Evolutionary conservation across 306 rosid species (phyloP).

Genomic region (Trifolium pratense): DNA sequence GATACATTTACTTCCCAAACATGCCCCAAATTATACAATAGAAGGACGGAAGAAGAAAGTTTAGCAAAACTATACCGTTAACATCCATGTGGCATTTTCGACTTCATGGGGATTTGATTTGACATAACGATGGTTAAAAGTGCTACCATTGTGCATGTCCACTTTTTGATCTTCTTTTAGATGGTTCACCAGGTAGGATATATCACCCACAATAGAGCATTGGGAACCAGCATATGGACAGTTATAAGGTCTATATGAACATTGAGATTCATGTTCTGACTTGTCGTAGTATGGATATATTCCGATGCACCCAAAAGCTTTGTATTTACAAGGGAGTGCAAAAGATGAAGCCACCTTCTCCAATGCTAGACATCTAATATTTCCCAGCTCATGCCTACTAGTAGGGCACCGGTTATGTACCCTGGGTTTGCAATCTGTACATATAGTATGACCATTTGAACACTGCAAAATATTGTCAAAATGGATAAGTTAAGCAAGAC

Average conservation of each 20-base stretch:
- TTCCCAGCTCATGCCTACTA: constrained; percentile 91
- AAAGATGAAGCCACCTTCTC: constrained; percentile 96
- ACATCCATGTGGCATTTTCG: constrained; percentile 98
- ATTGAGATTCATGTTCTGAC: constrained; percentile 88
- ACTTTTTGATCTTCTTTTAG: constrained; percentile 92
- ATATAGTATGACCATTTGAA: constrained; percentile 92
- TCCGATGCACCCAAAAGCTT: constrained; percentile 77
- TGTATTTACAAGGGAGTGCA: constrained; percentile 92
- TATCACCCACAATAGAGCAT: constrained; percentile 79
- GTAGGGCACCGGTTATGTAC: constrained; percentile 98
- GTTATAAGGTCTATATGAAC: constrained; percentile 75
- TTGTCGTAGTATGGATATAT: constrained; percentile 94
- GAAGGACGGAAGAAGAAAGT: constrained; percentile 8
- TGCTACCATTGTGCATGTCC: constrained; percentile 95
- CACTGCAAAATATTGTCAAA: too few relatives aligned
- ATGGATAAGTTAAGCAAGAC: too few relatives aligned
- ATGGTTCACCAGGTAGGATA: constrained; percentile 80
- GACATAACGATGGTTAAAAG: constrained; percentile 95
- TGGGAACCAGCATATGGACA: constrained; percentile 98
- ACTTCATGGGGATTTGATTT: constrained; percentile 96
- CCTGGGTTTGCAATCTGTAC: constrained; percentile 93
- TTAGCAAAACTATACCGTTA: constrained; percentile 68
- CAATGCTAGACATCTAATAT: constrained; percentile 91
- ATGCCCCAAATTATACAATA: constrained; percentile 6
- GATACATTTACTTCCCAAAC: constrained; percentile 1